Evolutionary conservation across 352 stramenopile species (phyloP), one percentile per base, ranked within the genome.

Genomic region (Thraustochytrium striatum): DNA sequence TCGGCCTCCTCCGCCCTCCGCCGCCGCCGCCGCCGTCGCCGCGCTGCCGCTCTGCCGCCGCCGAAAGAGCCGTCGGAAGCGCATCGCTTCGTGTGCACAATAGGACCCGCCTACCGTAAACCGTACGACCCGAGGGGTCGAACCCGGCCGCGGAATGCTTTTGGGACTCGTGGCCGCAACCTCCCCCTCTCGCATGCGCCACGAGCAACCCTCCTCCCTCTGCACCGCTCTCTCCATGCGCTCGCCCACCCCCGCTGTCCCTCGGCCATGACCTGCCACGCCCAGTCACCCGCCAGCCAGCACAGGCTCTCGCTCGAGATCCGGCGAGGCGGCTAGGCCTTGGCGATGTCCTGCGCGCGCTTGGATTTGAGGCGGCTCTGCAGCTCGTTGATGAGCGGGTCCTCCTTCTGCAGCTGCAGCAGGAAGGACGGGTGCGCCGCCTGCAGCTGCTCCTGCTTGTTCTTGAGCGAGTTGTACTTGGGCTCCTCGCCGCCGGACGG

Each of bases 391-490:
- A 75, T 36, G 44, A 75, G 39, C 65, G 65, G 65, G 25, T 75
- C 65, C 32, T 75, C 65, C 32, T 75, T 75, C 35, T 8, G 3
- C 41, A 75, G 16, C 30, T 75, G 65, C 43, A 75, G 16, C n/a
- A 75, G 50, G 30, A 50, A 75, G 52, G 21, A 25, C 3, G 41
- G 41, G 25, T 75, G 7, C 21, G 65, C 65, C 1, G 58, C 50
- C 25, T 72, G 65, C 7, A 75, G 16, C 50, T 3, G 43, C 11
- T 32, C 21, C 9, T 75, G 44, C 0, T 43, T 39, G 35, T 75
- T 30, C 39, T 75, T 75, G 41, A 75, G 43, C 1, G 65, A 75
- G 25, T 75, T 75, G 65, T 62, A 75, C 65, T 75, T 65, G 32
- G 65, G n/a, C 2, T 75, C 36, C 2, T 61, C 52, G 5, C 16